Evolutionary conservation across 2,329 filamentous ascomycete species (phyloP).

Genomic region (Camptophora hylomeconis): DNA sequence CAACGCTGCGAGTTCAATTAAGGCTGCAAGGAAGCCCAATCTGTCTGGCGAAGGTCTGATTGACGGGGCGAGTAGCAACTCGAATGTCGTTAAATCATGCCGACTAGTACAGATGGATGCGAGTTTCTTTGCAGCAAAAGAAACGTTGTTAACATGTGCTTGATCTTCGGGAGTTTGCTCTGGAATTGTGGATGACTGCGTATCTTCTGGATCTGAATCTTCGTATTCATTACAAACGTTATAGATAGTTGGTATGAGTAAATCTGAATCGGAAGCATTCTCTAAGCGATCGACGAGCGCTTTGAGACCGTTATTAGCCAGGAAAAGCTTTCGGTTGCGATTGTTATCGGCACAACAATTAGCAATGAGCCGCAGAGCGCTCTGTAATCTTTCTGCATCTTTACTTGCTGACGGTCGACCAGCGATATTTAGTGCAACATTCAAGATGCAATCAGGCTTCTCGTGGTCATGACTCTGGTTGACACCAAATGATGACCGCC

Average conservation of each 20-base stretch:
- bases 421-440: slow-evolving; percentile 10
- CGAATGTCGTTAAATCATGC: too few relatives aligned
- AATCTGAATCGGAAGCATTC: slow-evolving; percentile 8
- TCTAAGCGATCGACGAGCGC: slow-evolving; percentile 7
- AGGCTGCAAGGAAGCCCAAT: too few relatives aligned
- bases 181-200: slow-evolving; percentile 5
- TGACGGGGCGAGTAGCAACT: too few relatives aligned
- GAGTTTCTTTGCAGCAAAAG: too few relatives aligned
- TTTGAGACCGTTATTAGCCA: slow-evolving; percentile 10
- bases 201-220: slow-evolving; percentile 7
- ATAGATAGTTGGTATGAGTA: slow-evolving; percentile 14
- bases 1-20: too few relatives aligned
- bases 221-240: slow-evolving; percentile 16
- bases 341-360: slow-evolving; percentile 18
- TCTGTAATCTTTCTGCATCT: slow-evolving; percentile 3
- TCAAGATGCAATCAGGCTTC: slow-evolving; percentile 12
- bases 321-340: slow-evolving; percentile 12
- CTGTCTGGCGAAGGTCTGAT: too few relatives aligned
- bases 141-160: too few relatives aligned
- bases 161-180: slow-evolving; percentile 2
- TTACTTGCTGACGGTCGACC: neutral
- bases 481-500: slow-evolving; percentile 12
- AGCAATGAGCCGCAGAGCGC: slow-evolving; percentile 13
- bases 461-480: too few relatives aligned
- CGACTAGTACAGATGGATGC: too few relatives aligned